These are phyloP conservation scores for Mycena sanguinolenta DNA, from an alignment of 768 basidiomycete species.

Conservation along the genomic window DNA sequence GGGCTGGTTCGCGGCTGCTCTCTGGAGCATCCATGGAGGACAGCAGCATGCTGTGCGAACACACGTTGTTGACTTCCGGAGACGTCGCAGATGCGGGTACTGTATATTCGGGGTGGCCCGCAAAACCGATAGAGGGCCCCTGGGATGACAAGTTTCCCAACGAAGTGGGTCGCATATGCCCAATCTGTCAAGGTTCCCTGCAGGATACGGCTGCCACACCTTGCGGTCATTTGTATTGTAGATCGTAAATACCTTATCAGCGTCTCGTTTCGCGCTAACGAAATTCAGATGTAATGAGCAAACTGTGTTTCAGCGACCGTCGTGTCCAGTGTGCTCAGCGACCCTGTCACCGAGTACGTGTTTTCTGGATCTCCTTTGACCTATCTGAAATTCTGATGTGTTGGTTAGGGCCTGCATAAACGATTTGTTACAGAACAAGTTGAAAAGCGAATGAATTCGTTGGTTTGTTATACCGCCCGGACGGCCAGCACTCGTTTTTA, in stretches of 20 bases:
- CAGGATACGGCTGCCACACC: slow-evolving; percentile 45
- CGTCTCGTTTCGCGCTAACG: not conserved
- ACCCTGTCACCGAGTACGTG: no score
- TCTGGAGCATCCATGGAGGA: slow-evolving; percentile 66
- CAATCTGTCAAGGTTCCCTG: slow-evolving; percentile 46
- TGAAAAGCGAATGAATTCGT: no score
- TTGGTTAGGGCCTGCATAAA: no score
- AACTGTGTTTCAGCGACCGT: not conserved
- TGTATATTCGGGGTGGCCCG: slow-evolving; percentile 61
- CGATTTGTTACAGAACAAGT: no score
- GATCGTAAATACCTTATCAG: not conserved
- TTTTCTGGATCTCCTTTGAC: no score
- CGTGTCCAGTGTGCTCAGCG: not conserved
- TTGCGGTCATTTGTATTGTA: slow-evolving; percentile 34
- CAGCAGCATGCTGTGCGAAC: slow-evolving; percentile 60
- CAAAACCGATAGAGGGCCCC: slow-evolving; percentile 42
- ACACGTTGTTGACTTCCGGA: slow-evolving; percentile 60
- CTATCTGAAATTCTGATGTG: no score
- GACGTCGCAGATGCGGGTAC: slow-evolving; percentile 57
- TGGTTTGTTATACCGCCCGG: no score
- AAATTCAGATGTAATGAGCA: not conserved
- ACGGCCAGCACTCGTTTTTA: no score
- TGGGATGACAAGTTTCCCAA: slow-evolving; percentile 31
- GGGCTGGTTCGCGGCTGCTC: slow-evolving; percentile 59
- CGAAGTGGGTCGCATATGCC: slow-evolving; percentile 40